Conservation (phyloP, 768 basidiomycete species). For the Auriculariales sp. region DNA sequence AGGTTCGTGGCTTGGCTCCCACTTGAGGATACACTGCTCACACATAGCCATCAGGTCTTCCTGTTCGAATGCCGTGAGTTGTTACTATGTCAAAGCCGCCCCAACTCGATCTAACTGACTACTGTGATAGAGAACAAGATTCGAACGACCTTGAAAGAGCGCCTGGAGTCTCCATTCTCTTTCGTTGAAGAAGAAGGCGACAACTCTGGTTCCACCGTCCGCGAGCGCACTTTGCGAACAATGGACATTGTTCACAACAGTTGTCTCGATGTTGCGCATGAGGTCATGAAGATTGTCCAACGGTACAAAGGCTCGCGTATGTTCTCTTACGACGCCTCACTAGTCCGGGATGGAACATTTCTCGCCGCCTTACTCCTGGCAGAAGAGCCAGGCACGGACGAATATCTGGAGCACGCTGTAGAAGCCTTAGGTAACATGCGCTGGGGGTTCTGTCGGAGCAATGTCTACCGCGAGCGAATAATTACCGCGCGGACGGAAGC, state of each 20-base stretch:
- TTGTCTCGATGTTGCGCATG: constrained; percentile 29
- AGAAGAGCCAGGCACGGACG: constrained; percentile 32
- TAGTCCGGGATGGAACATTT: constrained; percentile 82
- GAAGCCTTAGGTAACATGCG: constrained; percentile 64
- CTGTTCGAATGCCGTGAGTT: not conserved
- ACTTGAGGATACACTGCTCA: not conserved
- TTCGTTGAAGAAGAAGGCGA: not conserved
- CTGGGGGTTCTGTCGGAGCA: constrained; percentile 66
- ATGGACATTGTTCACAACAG: constrained; percentile 29
- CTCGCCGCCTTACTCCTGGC: constrained; percentile 71
- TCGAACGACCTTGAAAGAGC: not conserved
- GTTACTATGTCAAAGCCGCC: too few species aligned
- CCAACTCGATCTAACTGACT: not conserved
- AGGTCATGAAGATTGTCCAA: constrained; percentile 33
- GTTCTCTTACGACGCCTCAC: constrained; percentile 74
- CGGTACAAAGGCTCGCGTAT: constrained; percentile 39
- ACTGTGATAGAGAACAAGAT: not conserved
- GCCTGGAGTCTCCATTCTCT: not conserved
- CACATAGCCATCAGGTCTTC: too few species aligned
- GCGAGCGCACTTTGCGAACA: too few species aligned
- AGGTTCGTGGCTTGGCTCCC: constrained; percentile 27
- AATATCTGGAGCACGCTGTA: constrained; percentile 44
- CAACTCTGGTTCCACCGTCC: too few species aligned
- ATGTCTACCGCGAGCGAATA: constrained; percentile 33
- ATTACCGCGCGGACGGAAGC: too few species aligned